phyloP scores from a whole-genome alignment of 306 rosid species.

The Hippophae tibetana region DNA sequence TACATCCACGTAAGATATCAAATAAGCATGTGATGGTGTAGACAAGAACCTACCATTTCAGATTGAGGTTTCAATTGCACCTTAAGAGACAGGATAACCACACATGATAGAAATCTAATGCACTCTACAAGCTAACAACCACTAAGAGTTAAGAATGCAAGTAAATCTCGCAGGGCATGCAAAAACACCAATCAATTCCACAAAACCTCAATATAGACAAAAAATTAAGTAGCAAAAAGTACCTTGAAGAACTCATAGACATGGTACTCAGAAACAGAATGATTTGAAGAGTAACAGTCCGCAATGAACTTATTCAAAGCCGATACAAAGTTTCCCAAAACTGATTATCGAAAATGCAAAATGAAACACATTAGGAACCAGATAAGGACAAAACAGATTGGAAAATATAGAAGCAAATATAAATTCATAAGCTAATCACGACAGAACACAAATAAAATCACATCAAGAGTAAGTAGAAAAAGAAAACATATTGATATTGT shows the following conservation, averaged over 20 bases:
- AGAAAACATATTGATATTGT: too few relatives aligned
- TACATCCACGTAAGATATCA: too few relatives aligned
- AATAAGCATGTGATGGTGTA: too few relatives aligned
- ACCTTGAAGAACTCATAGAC: slow-evolving; percentile 96
- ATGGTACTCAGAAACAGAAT: slow-evolving; percentile 78
- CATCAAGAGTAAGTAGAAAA: too few relatives aligned
- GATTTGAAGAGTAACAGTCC: slow-evolving; percentile 56
- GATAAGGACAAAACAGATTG: not conserved
- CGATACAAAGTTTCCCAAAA: slow-evolving; percentile 78
- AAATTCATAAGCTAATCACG: not conserved
- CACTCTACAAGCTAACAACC: too few relatives aligned
- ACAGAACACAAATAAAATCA: too few relatives aligned
- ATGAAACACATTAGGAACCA: slow-evolving; percentile 8
- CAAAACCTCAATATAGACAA: not conserved
- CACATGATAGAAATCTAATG: too few relatives aligned
- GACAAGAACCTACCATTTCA: too few relatives aligned
- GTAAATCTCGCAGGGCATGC: not conserved
- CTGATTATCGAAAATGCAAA: slow-evolving; percentile 31
- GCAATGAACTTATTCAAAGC: slow-evolving; percentile 90
- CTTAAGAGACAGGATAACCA: too few relatives aligned
- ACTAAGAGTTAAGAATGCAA: not conserved
- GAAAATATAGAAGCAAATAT: not conserved
- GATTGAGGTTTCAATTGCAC: too few relatives aligned
- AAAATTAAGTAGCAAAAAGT: slow-evolving; percentile 12
- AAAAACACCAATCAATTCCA: not conserved